Conservation (phyloP, 2,329 filamentous ascomycete species). For the Xylaria sp. region DNA sequence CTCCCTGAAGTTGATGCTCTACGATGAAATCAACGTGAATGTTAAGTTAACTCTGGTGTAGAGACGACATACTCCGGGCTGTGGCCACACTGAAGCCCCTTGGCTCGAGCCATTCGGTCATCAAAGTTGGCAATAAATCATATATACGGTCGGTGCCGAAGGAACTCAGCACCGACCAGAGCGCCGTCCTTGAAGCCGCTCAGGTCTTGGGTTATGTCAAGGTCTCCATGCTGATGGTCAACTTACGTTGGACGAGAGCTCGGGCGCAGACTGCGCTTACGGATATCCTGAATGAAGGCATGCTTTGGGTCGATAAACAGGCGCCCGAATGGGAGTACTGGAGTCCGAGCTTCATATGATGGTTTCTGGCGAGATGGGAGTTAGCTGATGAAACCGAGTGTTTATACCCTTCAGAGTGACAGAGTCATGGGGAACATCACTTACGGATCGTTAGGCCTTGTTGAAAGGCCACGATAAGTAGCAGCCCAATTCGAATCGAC, state of each 20-base stretch:
- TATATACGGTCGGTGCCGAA: constrained; percentile 92
- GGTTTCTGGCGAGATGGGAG: constrained; percentile 19
- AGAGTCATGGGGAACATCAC: neutral
- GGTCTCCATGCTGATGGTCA: constrained; percentile 80
- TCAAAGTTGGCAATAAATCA: constrained; percentile 74
- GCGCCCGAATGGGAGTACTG: constrained; percentile 87
- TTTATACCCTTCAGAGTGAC: neutral
- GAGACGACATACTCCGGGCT: constrained; percentile 84
- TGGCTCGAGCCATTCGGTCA: constrained; percentile 79
- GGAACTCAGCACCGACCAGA: constrained; percentile 92
- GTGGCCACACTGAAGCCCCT: constrained; percentile 83
- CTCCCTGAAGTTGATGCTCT: neutral
- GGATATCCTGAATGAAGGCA: constrained; percentile 78
- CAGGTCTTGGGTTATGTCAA: constrained; percentile 88
- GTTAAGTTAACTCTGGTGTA: constrained; percentile 29
- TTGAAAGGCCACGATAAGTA: neutral
- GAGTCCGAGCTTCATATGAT: constrained; percentile 68
- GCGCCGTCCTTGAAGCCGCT: constrained; percentile 82
- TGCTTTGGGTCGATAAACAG: constrained; percentile 93
- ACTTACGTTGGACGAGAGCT: constrained; percentile 78
- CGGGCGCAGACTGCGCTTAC: constrained; percentile 86
- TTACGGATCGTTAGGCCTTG: neutral
- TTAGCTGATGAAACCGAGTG: constrained; percentile 18
- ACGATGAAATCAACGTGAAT: neutral
- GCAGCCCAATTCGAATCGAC: too few species aligned